Conservation (phyloP, 805 yeast species). For the Candida patagonica region DNA sequence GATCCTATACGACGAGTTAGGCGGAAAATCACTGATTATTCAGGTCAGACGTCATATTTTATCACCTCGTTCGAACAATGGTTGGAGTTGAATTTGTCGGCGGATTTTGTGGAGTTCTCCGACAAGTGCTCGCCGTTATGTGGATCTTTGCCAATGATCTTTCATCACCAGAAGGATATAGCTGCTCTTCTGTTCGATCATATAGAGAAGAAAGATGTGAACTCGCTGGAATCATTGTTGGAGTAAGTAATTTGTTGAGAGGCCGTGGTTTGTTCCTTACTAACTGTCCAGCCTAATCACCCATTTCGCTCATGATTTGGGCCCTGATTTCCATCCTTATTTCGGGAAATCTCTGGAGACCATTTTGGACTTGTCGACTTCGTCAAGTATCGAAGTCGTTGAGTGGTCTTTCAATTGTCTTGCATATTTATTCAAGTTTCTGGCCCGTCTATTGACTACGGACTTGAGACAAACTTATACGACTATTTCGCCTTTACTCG, state of each 20-base stretch:
- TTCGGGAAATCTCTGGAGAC: slow-evolving; percentile 45
- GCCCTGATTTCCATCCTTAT: slow-evolving; percentile 76
- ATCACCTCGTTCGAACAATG: slow-evolving; percentile 73
- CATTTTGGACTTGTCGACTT: slow-evolving; percentile 25
- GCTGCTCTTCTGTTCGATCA: slow-evolving; percentile 42
- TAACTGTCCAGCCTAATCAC: slow-evolving; percentile 40
- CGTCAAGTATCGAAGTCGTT: slow-evolving; percentile 38
- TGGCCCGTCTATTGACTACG: slow-evolving; percentile 52
- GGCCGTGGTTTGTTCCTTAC: neutral
- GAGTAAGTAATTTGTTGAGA: slow-evolving; percentile 34
- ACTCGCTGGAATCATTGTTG: slow-evolving; percentile 69
- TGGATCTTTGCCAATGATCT: slow-evolving; percentile 70
- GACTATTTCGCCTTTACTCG: slow-evolving; percentile 53
- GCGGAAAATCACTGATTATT: slow-evolving; percentile 21
- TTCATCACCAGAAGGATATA: slow-evolving; percentile 60
- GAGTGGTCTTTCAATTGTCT: slow-evolving; percentile 80
- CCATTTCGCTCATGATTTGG: slow-evolving; percentile 85
- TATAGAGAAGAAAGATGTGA: slow-evolving; percentile 48
- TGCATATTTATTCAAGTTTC: slow-evolving; percentile 83
- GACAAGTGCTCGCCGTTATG: slow-evolving; percentile 44
- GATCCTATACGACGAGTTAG: slow-evolving; percentile 45
- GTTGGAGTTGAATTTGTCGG: slow-evolving; percentile 77
- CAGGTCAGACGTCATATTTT: slow-evolving; percentile 52
- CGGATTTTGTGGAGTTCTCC: slow-evolving; percentile 55
- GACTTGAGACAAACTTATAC: slow-evolving; percentile 65